phyloP scores from a whole-genome alignment of 129 eudicot genomes.

The Gnaphalium uliginosum region DNA sequence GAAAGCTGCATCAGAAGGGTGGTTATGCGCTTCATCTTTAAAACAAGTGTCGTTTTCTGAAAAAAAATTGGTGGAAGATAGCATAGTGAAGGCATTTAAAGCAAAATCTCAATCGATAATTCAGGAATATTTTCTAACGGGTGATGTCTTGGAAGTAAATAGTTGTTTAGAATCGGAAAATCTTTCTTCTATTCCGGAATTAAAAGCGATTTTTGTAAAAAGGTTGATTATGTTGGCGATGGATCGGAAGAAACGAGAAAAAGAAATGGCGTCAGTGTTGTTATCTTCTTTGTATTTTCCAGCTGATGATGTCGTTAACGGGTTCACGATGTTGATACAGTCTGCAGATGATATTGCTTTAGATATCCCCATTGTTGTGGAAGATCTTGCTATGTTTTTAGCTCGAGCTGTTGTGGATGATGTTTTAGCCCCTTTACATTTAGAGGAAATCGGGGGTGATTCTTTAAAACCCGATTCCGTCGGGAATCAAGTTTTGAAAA shows the following conservation, averaged over 20 bases:
- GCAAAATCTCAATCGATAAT: conserved; percentile 70
- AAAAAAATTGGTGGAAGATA: conserved; percentile 52
- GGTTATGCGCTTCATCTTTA: conserved; percentile 84
- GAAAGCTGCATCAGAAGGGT: conserved; percentile 90
- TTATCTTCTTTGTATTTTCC: conserved; percentile 76
- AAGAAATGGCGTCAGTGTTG: conserved; percentile 91
- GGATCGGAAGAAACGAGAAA: conserved; percentile 91
- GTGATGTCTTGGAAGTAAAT: conserved; percentile 69
- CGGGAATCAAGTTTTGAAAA: conserved; percentile 62
- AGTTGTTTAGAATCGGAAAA: conserved; percentile 65
- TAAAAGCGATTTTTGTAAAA: conserved; percentile 77
- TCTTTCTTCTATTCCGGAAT: conserved; percentile 44
- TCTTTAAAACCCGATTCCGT: conserved; percentile 45
- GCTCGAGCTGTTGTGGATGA: conserved; percentile 92
- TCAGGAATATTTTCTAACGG: conserved; percentile 74
- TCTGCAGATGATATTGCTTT: conserved; percentile 88
- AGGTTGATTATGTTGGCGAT: conserved; percentile 74
- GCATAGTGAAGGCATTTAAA: conserved; percentile 57
- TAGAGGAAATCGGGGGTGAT: conserved; percentile 65
- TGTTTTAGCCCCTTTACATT: conserved; percentile 75
- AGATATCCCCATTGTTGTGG: conserved; percentile 77
- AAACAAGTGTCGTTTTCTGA: conserved; percentile 46
- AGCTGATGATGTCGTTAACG: conserved; percentile 76
- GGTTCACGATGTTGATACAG: conserved; percentile 76
- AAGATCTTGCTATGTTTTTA: conserved; percentile 84